These are phyloP conservation scores for Xylaria bambusicola DNA, from an alignment of 495 filamentous ascomycete species.

Conservation along the genomic window DNA sequence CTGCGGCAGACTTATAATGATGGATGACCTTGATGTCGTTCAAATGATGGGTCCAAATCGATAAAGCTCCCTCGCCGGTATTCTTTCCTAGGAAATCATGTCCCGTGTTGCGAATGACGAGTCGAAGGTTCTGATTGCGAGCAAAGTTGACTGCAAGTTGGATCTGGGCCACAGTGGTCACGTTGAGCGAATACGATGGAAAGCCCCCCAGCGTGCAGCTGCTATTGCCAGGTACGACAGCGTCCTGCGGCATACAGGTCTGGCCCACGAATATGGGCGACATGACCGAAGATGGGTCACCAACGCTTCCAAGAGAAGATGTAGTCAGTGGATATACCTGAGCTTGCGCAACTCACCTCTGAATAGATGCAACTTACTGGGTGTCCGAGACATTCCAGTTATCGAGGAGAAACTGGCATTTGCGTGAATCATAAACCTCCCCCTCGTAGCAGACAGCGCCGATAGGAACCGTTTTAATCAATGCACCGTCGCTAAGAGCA, in stretches of 20 bases:
- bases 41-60: conserved; percentile 52
- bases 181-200: conserved; percentile 50
- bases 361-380: too few relatives aligned
- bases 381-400: conserved; percentile 16
- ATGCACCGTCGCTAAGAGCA: conserved; percentile 39
- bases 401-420: conserved; percentile 33
- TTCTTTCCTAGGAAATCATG: conserved; percentile 65
- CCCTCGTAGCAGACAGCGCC: conserved; percentile 51
- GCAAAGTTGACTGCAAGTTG: conserved; percentile 60
- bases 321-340: conserved; percentile 11
- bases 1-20: conserved; percentile 19
- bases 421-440: conserved; percentile 41
- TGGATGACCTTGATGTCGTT: conserved; percentile 44
- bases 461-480: conserved; percentile 53
- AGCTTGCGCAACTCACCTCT: too few relatives aligned
- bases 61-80: conserved; percentile 49
- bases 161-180: conserved; percentile 48
- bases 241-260: conserved; percentile 36
- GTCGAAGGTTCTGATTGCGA: conserved; percentile 50
- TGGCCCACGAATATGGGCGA: conserved; percentile 47
- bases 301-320: conserved; percentile 26
- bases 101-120: conserved; percentile 67
- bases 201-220: conserved; percentile 55
- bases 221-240: conserved; percentile 18
- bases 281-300: conserved; percentile 46